These are phyloP conservation scores for Pulveroboletus sp. DNA, from an alignment of 768 basidiomycete genomes.

Conservation along the genomic window DNA sequence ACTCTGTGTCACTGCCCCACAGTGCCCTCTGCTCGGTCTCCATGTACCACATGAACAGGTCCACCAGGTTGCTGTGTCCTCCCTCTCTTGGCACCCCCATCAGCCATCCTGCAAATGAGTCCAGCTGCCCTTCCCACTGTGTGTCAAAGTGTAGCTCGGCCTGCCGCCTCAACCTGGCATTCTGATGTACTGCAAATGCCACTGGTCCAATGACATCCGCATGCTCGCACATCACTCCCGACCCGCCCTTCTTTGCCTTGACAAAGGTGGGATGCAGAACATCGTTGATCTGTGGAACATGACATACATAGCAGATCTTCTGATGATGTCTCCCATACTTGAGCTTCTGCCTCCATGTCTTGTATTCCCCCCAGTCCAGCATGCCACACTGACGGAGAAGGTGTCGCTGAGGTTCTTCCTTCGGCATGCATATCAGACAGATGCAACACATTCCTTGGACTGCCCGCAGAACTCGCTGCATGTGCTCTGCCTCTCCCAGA, in stretches of 20 bases:
- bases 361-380: background rate
- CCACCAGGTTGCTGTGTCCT: slow-evolving; percentile 3
- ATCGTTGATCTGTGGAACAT: background rate
- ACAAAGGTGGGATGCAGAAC: background rate
- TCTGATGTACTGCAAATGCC: background rate
- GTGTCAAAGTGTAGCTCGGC: background rate
- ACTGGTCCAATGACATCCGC: background rate
- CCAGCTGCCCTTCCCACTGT: background rate
- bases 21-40: too few relatives aligned
- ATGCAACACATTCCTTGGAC: too few relatives aligned
- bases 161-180: background rate
- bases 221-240: background rate
- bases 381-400: background rate
- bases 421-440: background rate
- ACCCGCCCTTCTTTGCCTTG: background rate
- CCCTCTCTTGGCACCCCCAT: background rate
- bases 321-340: background rate
- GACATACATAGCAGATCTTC: background rate
- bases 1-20: too few relatives aligned
- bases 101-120: background rate
- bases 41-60: slow-evolving; percentile 9
- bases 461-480: too few relatives aligned
- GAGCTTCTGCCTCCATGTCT: background rate
- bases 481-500: too few relatives aligned
- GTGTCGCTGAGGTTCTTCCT: too few relatives aligned